Base-by-base conservation (phyloP, 2,329 filamentous ascomycete genomes). In the Verticillium nubilum region DNA sequence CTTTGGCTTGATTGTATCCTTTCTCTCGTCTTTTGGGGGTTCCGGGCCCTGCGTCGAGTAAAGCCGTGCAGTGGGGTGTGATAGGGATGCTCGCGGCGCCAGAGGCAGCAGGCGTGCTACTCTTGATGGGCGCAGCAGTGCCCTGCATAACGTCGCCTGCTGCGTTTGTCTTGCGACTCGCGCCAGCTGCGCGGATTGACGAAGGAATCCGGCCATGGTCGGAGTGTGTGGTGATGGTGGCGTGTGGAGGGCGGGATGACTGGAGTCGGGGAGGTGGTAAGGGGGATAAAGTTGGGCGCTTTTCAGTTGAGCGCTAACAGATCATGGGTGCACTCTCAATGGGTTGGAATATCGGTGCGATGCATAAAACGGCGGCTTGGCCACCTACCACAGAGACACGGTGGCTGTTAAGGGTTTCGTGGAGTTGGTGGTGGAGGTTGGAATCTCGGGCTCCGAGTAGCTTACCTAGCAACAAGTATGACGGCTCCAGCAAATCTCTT, bases 161-260 rank as follows among this genome's bases (percentile, higher is more conserved):
- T 82, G 76, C 65, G 80, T 80, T 66, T 81, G 76, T 73, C 82
- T 82, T 61, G 84, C 83, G 69, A 86, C 79, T 72, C 83, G 82
- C 75, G 85, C 84, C 71, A 90, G 76, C 73, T 85, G 83, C 78
- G 85, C 84, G 72, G 87, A 82, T 73, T 86, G 85, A 73, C 86
- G 84, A 66, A 89, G 76, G 69, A 87, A 78, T 68, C 84, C 84
- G 72, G 86, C 86, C 87, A 90, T 90, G 74, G 72, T 78, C 75
- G 54, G 54, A 13, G 28, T 26, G 10, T 52, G 15, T 50, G 35
- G 26, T 37, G 26, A 42, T 31, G 55, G 37, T 47, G 42, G 42
- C 56, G 52, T 19, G 35, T 56, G 37, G 53, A 29, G 29, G 23
- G 57, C 62, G 59, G 62, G 42, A 61, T 59, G 61, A 63, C 62